Base-by-base conservation (phyloP, 768 basidiomycete species). In the Auricularia sp. region DNA sequence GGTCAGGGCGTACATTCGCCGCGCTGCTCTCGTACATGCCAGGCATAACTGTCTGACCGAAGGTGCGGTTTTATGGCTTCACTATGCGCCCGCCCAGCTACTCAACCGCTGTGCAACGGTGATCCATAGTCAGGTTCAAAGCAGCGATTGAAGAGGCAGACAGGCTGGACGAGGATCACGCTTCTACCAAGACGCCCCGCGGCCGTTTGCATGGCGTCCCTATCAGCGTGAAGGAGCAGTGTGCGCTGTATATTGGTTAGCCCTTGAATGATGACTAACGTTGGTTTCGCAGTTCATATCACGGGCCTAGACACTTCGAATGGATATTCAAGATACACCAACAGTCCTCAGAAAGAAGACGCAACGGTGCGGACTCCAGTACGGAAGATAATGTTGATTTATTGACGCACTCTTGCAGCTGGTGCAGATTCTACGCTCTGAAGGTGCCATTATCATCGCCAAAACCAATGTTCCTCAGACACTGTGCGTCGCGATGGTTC, bases 161-260 rank as follows among this genome's bases (percentile, higher is more conserved):
- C 63, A 78, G 76, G 18, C 81, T 91, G 3, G 91, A 93, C 71
- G 73, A 74, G 21, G 85, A 90, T 64, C 88, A 86, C 71, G 77
- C 80, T 1, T 67, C 72, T 4, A 87, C 84, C 0, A 80, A 81
- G 62, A 77, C 72, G 66, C 67, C 90, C 60, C 82, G 79, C 29
- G 91, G 90, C 0, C 84, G 83, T 8, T 78, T 93, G 43, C 92
- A 93, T 72, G 92, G 91, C 44, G 83, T 93, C 43, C 92, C 91
- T 4, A 82, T 90, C 66, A 81, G 86, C 71, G 81, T 90, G 72
- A 90, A 93, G 74, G 91, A 93, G 69, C 82, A 82, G 72, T 87
- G 87, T 87, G 66, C 35, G 77, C 65, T n/a, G 23, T 18, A 18
- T 51, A 29, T 29, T 29, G 29, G 29, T 29, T 29, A 29, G 29